Base-by-base conservation (phyloP, 805 yeast genomes). In the Candida ortonii region DNA sequence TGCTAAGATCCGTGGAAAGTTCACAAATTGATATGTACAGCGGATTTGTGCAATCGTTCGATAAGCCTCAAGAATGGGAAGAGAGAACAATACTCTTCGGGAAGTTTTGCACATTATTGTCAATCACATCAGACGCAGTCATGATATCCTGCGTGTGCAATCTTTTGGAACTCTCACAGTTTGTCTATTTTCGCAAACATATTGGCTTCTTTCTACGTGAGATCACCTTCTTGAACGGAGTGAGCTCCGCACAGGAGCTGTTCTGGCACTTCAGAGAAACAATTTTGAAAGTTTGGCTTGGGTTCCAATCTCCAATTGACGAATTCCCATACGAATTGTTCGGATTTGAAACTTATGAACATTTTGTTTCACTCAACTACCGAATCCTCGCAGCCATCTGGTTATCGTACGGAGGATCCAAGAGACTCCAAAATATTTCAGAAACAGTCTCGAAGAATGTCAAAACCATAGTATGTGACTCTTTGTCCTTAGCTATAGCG, bases 271-370 rank as follows among this genome's bases (percentile, higher is more conserved):
- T 60, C 17, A 60, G 53, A 29, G 44, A 61, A 22, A 64, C 63
- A 10, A 49, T 73, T 3, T 50, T 75, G 29, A 67, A 60, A 35
- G 57, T 57, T 14, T 75, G 79, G 78, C 56, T 59, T 50, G 50
- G 53, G n/a, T 59, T 56, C 33, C 53, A 57, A 3, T 28, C 45
- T 9, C 44, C 50, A 3, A 39, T 71, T 10, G 34, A 39, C 0
- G 44, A 46, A 1, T 72, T 74, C 40, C 80, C 80, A 0, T 64
- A 28, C 34, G 39, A 37, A 1, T 35, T 70, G 1, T 65, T 76
- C 45, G 73, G 61, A 0, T 72, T 61, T 42, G 13, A 35, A 2
- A 46, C 48, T 7, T 36, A 38, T 3, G 25, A 34, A 3, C 59
- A 58, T 1, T 71, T 74, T 41, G 20, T 65, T 5, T 14, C 22